phyloP scores from a whole-genome alignment of 805 yeast species.

The Nakazawaea holstii region DNA sequence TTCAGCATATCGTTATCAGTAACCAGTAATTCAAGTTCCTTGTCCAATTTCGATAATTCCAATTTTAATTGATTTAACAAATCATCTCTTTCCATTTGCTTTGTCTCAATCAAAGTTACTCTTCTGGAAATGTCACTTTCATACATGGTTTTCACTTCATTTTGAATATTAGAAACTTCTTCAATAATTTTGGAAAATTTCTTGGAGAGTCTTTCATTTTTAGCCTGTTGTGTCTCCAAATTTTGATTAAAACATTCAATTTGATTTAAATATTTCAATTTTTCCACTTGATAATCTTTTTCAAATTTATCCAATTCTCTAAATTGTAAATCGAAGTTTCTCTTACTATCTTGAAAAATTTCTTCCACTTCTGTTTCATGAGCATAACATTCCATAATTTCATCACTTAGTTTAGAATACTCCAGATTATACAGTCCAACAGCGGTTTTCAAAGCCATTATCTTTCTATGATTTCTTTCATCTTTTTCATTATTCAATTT shows the following conservation, averaged over 20 bases:
- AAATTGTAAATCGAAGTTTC: slow-evolving; percentile 29
- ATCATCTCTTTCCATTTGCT: neutral
- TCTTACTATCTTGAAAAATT: slow-evolving; percentile 28
- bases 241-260: slow-evolving; percentile 24
- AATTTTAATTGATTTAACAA: slow-evolving; percentile 1
- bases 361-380: slow-evolving; percentile 35
- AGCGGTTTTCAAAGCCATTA: slow-evolving; percentile 43
- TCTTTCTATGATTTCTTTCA: slow-evolving; percentile 47
- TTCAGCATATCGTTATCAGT: slow-evolving; percentile 9
- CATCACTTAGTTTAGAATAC: slow-evolving; percentile 28
- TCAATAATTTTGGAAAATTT: slow-evolving; percentile 24
- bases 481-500: slow-evolving; percentile 36
- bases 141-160: slow-evolving; percentile 15
- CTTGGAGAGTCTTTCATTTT: slow-evolving; percentile 26
- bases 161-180: slow-evolving; percentile 13
- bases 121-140: slow-evolving; percentile 13
- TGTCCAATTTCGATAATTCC: slow-evolving; percentile 8
- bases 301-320: slow-evolving; percentile 27
- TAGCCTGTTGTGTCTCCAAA: slow-evolving; percentile 21
- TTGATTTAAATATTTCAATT: slow-evolving; percentile 17
- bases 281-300: slow-evolving; percentile 20
- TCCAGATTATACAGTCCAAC: slow-evolving; percentile 34
- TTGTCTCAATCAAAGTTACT: neutral
- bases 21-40: slow-evolving; percentile 4
- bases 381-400: slow-evolving; percentile 27